Conservation (phyloP, 768 basidiomycete genomes). For the Rubroboletus pulcherrimus region DNA sequence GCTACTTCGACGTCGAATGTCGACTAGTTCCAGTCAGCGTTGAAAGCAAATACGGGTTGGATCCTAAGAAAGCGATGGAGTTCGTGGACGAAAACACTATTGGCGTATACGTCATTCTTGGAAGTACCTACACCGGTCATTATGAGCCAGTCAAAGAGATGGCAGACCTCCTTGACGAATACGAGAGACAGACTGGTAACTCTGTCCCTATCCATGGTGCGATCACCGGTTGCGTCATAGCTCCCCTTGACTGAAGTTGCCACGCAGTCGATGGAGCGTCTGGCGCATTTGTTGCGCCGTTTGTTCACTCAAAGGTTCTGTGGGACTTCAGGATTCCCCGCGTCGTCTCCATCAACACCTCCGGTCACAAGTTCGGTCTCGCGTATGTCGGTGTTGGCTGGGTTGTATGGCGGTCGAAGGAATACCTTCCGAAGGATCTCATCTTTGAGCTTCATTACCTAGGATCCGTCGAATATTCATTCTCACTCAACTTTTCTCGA, state of each 20-base stretch:
- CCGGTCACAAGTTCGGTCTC: slow-evolving; percentile 62
- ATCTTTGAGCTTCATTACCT: slow-evolving; percentile 60
- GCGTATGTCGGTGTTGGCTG: slow-evolving; percentile 59
- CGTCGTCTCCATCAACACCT: slow-evolving; percentile 56
- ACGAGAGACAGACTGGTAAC: slow-evolving; percentile 44
- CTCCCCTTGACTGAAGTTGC: neutral
- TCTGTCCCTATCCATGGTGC: slow-evolving; percentile 41
- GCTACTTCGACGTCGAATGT: slow-evolving; percentile 64
- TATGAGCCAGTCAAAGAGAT: slow-evolving; percentile 85
- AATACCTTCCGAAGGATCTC: slow-evolving; percentile 62
- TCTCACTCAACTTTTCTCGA: slow-evolving; percentile 60
- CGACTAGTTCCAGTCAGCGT: slow-evolving; percentile 60
- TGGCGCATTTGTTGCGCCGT: slow-evolving; percentile 62
- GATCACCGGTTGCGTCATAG: slow-evolving; percentile 24
- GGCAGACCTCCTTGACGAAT: slow-evolving; percentile 64
- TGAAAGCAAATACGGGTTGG: slow-evolving; percentile 77
- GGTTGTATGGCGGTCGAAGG: slow-evolving; percentile 57
- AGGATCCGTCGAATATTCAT: slow-evolving; percentile 68
- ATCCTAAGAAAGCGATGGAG: slow-evolving; percentile 60
- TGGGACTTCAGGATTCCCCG: slow-evolving; percentile 63
- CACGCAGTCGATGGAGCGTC: slow-evolving; percentile 53
- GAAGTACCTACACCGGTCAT: slow-evolving; percentile 55
- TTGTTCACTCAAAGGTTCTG: slow-evolving; percentile 46
- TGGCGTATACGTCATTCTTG: slow-evolving; percentile 60
- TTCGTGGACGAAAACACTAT: slow-evolving; percentile 71